A percentile compares a stretch with the other conserved stretches of the same genome.
Conservation (phyloP, 441 rosid genomes). For the Pelargonium citronellum region DNA sequence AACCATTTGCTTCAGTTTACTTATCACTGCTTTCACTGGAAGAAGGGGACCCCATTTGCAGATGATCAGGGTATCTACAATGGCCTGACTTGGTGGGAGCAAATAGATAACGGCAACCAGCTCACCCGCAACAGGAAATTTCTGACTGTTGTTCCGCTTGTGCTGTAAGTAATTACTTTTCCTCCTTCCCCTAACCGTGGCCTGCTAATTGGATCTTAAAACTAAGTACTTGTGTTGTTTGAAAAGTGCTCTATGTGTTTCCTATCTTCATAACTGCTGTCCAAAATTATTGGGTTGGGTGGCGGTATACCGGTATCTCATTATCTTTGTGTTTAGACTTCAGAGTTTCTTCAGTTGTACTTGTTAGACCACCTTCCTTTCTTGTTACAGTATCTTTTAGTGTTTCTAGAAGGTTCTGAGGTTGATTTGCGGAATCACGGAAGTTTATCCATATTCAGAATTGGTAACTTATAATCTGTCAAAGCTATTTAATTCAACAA, state of each 20-base stretch:
- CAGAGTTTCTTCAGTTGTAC: not conserved
- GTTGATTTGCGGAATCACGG: not conserved
- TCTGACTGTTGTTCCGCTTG: constrained; percentile 57
- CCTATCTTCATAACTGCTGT: not conserved
- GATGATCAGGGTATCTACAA: constrained; percentile 97
- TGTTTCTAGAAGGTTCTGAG: not conserved
- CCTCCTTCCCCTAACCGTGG: not conserved
- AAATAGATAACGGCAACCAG: constrained; percentile 84
- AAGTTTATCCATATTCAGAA: not conserved
- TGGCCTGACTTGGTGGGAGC: constrained; percentile 95
- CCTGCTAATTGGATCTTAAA: not conserved
- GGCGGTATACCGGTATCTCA: not conserved
- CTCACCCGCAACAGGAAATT: constrained; percentile 63
- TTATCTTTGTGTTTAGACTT: not conserved
- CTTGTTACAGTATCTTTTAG: not conserved
- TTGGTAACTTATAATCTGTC: not conserved
- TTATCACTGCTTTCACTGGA: constrained; percentile 88
- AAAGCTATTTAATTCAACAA: not conserved
- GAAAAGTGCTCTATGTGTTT: not conserved
- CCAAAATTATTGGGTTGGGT: not conserved
- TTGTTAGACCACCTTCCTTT: not conserved
- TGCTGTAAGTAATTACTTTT: constrained; percentile 50
- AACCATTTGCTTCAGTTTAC: constrained; percentile 45
- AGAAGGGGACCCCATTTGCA: constrained; percentile 94
- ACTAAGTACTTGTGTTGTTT: not conserved